Evolutionary conservation across 768 basidiomycete genomes (phyloP).

Genomic region (Lactarius indigo): DNA sequence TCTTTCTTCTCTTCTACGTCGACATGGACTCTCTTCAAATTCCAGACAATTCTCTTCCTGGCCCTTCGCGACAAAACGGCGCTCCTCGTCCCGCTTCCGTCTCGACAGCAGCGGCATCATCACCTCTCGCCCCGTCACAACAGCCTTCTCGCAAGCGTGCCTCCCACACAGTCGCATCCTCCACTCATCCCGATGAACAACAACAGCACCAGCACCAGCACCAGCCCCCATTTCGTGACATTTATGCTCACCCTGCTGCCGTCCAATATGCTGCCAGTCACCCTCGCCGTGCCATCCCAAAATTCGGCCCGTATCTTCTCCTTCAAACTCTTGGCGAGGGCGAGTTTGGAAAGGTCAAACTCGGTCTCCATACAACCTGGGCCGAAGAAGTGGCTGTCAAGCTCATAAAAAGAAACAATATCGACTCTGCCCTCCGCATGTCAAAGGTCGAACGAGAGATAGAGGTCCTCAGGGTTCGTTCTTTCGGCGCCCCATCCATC

Average conservation of each 20-base stretch:
- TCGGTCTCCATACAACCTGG: constrained; percentile 91
- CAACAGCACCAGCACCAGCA: constrained; percentile 6
- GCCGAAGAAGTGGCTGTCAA: constrained; percentile 99
- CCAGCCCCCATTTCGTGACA: constrained; percentile 56
- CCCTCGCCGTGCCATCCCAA: constrained; percentile 81
- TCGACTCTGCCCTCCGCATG: constrained; percentile 82
- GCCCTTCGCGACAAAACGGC: constrained; percentile 43
- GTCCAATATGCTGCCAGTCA: constrained; percentile 80
- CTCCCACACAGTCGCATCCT: constrained; percentile 65
- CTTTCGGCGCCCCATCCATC: constrained; percentile 12
- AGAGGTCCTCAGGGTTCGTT: constrained; percentile 85
- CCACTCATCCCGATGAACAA: constrained; percentile 43
- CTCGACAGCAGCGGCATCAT: constrained; percentile 49
- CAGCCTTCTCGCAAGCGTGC: constrained; percentile 55
- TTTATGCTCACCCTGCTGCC: constrained; percentile 82
- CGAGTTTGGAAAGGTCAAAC: constrained; percentile 98
- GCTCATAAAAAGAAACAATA: constrained; percentile 87
- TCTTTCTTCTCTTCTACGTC: neutral
- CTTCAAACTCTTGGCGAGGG: constrained; percentile 97
- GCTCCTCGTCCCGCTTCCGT: constrained; percentile 57
- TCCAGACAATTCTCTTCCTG: constrained; percentile 41
- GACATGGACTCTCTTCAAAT: constrained; percentile 43
- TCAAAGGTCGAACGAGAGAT: constrained; percentile 98
- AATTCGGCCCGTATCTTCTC: constrained; percentile 93
- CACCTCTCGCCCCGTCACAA: constrained; percentile 37